Evolutionary conservation across 2,329 filamentous ascomycete species (phyloP).

Genomic region (Orbilia quercus): DNA sequence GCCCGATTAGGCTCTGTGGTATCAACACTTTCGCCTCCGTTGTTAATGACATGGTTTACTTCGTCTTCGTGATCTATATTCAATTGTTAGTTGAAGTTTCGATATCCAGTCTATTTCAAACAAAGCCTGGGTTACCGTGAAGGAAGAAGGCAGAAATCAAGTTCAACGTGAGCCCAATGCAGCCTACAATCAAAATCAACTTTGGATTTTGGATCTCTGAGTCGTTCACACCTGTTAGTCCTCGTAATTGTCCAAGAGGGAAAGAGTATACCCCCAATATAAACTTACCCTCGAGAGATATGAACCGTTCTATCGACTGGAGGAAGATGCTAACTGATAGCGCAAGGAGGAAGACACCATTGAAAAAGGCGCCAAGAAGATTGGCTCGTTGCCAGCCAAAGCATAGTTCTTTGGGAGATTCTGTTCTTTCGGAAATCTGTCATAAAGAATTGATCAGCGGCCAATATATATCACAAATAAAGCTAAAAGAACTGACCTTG

Average conservation of each 20-base stretch:
- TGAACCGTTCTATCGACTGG: slow-evolving; percentile 78
- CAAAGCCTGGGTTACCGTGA: slow-evolving; percentile 67
- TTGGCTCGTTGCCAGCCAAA: slow-evolving; percentile 82
- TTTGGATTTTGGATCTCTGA: slow-evolving; percentile 73
- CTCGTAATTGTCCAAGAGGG: too few relatives aligned
- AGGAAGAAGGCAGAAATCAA: slow-evolving; percentile 74
- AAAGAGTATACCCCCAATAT: too few relatives aligned
- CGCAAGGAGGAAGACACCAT: slow-evolving; percentile 78
- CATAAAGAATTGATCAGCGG: slow-evolving; percentile 52
- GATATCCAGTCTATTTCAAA: background rate
- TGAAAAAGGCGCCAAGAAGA: slow-evolving; percentile 82
- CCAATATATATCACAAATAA: slow-evolving; percentile 4
- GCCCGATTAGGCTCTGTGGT: slow-evolving; percentile 23
- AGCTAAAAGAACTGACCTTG: slow-evolving; percentile 64
- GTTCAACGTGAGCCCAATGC: slow-evolving; percentile 74
- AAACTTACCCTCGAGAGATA: slow-evolving; percentile 68
- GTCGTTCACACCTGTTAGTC: slow-evolving; percentile 23
- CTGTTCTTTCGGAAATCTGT: slow-evolving; percentile 70
- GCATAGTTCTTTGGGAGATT: slow-evolving; percentile 71
- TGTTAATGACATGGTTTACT: slow-evolving; percentile 40
- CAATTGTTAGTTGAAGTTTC: slow-evolving; percentile 44
- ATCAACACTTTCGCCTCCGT: slow-evolving; percentile 41
- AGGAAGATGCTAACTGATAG: slow-evolving; percentile 78
- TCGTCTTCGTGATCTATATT: slow-evolving; percentile 64
- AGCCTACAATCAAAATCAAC: slow-evolving; percentile 76